A percentile compares a stretch with the other conserved stretches of the same genome.
Evolutionary conservation across 805 yeast genomes (phyloP).

Genomic region (Saccharomycopsis fibuligera): DNA sequence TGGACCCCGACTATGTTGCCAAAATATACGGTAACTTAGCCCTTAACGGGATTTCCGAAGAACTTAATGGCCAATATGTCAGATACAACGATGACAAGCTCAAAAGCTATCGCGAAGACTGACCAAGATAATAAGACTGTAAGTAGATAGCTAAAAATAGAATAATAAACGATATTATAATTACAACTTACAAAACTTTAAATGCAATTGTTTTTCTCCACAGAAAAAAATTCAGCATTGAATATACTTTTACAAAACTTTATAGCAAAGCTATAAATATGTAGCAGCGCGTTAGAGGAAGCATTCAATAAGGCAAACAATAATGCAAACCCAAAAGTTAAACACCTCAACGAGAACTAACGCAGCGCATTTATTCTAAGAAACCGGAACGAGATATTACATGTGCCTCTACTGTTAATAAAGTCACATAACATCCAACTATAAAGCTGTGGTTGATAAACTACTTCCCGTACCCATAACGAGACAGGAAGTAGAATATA

Average conservation of each 20-base stretch:
- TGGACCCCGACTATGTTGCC: conserved; percentile 71
- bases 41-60: conserved; percentile 46
- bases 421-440: conserved; percentile 23
- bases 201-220: too few species aligned
- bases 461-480: conserved; percentile 17
- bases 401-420: conserved; percentile 23
- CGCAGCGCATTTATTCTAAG: conserved; percentile 20
- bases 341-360: conserved; percentile 11
- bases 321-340: not conserved
- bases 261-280: conserved; percentile 2
- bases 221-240: too few species aligned
- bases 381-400: conserved; percentile 24
- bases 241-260: too few species aligned
- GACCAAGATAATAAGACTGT: too few species aligned
- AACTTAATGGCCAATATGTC: conserved; percentile 60
- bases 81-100: conserved; percentile 45
- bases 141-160: too few species aligned
- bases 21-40: conserved; percentile 62
- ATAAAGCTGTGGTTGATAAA: conserved; percentile 23
- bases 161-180: too few species aligned
- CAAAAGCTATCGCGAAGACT: not conserved
- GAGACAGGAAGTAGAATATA: conserved; percentile 16
- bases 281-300: conserved; percentile 20
- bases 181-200: too few species aligned
- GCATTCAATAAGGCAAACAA: conserved; percentile 1